Evolutionary conservation across 1,284 basidiomycete genomes (phyloP).

Genomic region (Cronartium quercuum): DNA sequence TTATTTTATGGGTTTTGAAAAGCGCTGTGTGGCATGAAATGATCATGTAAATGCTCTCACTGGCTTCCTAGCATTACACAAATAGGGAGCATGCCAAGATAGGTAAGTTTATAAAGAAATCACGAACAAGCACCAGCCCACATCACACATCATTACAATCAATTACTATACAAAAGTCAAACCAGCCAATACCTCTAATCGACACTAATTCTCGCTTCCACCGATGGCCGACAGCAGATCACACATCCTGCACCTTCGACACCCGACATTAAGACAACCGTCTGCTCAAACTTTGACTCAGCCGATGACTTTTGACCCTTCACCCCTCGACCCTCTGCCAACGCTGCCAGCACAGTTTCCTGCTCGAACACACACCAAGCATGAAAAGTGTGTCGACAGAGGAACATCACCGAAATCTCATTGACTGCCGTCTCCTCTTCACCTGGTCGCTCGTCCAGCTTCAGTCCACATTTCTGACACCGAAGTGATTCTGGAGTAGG

Average conservation of each 20-base stretch:
- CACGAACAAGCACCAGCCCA: too few species aligned
- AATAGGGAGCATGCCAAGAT: too few species aligned
- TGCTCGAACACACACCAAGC: slow-evolving; percentile 34
- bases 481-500: slow-evolving; percentile 7
- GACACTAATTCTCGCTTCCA: neutral
- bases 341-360: slow-evolving; percentile 25
- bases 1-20: too few species aligned
- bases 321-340: slow-evolving; percentile 14
- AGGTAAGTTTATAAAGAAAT: too few species aligned
- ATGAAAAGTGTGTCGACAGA: slow-evolving; percentile 39
- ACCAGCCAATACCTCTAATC: too few species aligned
- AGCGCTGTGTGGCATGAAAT: too few species aligned
- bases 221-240: neutral
- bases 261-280: neutral
- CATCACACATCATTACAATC: too few species aligned
- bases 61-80: too few species aligned
- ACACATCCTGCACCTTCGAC: neutral
- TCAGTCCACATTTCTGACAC: slow-evolving; percentile 29
- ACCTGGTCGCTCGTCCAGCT: neutral
- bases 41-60: too few species aligned
- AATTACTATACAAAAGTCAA: too few species aligned
- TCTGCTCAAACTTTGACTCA: neutral
- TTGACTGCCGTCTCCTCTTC: neutral
- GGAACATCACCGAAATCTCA: slow-evolving; percentile 34
- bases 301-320: neutral